Evolutionary conservation across 1,284 basidiomycete species (phyloP), one percentile per base, ranked within the genome.

Genomic region (Spongiforma sp.): DNA sequence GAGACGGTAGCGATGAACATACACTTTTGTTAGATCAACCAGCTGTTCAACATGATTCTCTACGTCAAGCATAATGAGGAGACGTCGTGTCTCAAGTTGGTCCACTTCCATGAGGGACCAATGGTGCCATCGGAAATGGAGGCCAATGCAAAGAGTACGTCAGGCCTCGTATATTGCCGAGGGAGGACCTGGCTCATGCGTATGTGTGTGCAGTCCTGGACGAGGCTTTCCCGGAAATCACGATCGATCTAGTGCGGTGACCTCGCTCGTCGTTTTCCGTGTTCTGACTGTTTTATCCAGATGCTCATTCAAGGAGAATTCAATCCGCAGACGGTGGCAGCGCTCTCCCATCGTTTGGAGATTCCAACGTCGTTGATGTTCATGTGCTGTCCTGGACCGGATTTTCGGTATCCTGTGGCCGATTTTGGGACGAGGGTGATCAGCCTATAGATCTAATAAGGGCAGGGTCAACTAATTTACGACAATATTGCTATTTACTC

Each of bases 41-140:
- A 81, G 54, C 70, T 92, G 4, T 85, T 90, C 68, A 81, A 84
- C 58, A 88, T 88, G 81, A 80, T 91, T 41, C 73, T 85, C 24
- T 92, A 93, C 68, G 87, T 91, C 12, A 75, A 79, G 53, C 79
- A 80, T 64, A 91, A 90, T 69, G 90, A 93, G 74, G 86, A 87
- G 62, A 90, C 90, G 0, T 84, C 87, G 0, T 82, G 84, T 67
- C 70, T 91, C 65, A 90, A 89, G 75, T 82, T 92, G 36, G 82
- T 89, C 2, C 89, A 91, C 70, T 90, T 90, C 69, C 81, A 83
- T 63, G 80, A 84, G 52, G 84, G 80, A 9, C 5, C n/a, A 2
- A 65, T 26, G 0, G 75, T 85, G 24, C 88, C 87, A 6, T 85
- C 84, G 0, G 87, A 89, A 69, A 75, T 89, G 68, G 87, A 88